A percentile compares a stretch with the other conserved stretches of the same genome.
Evolutionary conservation across 176 grass and related monocot species (phyloP).

Genomic region (Carex pumila): DNA sequence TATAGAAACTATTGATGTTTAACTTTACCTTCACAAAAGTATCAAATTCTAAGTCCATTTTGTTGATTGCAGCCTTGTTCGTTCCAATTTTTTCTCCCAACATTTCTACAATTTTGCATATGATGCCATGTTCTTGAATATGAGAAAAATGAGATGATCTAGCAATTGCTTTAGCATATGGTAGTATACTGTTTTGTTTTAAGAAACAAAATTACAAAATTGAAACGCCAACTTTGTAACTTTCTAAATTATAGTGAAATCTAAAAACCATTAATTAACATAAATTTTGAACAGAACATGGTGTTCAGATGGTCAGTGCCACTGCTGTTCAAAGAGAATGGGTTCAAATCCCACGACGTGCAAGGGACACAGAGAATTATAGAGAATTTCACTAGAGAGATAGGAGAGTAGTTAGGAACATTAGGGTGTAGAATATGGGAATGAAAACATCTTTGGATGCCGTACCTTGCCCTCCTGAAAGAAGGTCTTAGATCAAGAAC

Average conservation of each 20-base stretch:
- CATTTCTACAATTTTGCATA: conserved; percentile 43
- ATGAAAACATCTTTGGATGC: not conserved
- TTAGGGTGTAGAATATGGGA: not conserved
- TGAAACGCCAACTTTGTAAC: not conserved
- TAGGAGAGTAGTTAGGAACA: not conserved
- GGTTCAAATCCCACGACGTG: not conserved
- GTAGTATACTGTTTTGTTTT: not conserved
- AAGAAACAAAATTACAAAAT: not conserved
- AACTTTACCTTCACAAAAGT: conserved; percentile 56
- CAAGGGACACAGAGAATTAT: not conserved
- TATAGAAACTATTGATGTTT: not conserved
- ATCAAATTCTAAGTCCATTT: conserved; percentile 72
- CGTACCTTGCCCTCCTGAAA: not conserved
- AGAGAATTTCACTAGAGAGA: not conserved
- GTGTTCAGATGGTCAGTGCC: not conserved
- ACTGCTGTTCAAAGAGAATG: not conserved
- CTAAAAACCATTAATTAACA: not conserved
- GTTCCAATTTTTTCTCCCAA: conserved; percentile 64
- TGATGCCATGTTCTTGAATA: conserved; percentile 15
- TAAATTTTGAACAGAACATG: not conserved
- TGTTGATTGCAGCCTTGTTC: conserved; percentile 61
- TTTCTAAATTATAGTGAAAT: not conserved
- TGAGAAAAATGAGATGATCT: conserved; percentile 7
- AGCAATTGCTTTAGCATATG: conserved; percentile 13
- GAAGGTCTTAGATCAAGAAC: not conserved